Base-by-base conservation (phyloP, 306 rosid genomes). In the Vigna hirtella region DNA sequence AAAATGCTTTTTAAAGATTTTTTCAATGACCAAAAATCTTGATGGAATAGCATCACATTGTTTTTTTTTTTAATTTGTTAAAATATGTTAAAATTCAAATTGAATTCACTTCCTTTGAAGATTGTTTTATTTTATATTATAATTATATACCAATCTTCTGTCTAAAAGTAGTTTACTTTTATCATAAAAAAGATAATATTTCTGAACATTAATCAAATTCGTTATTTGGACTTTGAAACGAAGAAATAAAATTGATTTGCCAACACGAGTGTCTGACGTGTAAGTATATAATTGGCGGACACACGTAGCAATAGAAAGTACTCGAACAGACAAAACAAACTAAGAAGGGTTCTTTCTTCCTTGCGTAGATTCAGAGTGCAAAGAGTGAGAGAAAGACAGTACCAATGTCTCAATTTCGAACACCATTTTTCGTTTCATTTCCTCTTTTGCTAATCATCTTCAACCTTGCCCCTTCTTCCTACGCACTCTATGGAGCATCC, bases 401-500 rank as follows among this genome's bases (percentile, higher is more conserved):
- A 73, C 36, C 68, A 10, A 77, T 74, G 8, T 63, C 73, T 85
- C 77, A 66, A 76, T 71, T 85, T 69, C 59, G 36, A 62, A 49
- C 63, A 66, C 68, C 43, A 82, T 78, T 73, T 70, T 24, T 86
- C 16, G 34, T 57, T 77, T 51, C 77, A 50, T 15, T 84, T 5
- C 32, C 87, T 4, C 26, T 85, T 24, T 81, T 82, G 15, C 49
- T 87, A 28, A 16, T 81, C 47, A 12, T 80, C 63, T 73, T 50
- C 83, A 49, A 55, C 51, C 81, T 87, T 64, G 42, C 67, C 36
- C 75, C 75, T 74, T 89, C 75, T 74, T 89, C 94, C 59, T 57
- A 83, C 45, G 98, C 99, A 2, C 93, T 96, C 34, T 96, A 96
- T 68, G 99, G 96, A 34, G 57, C 98, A 0, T 96, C 99, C 1